Conservation (phyloP, 1,284 basidiomycete species). For the Cutaneotrichosporon cutaneum region DNA sequence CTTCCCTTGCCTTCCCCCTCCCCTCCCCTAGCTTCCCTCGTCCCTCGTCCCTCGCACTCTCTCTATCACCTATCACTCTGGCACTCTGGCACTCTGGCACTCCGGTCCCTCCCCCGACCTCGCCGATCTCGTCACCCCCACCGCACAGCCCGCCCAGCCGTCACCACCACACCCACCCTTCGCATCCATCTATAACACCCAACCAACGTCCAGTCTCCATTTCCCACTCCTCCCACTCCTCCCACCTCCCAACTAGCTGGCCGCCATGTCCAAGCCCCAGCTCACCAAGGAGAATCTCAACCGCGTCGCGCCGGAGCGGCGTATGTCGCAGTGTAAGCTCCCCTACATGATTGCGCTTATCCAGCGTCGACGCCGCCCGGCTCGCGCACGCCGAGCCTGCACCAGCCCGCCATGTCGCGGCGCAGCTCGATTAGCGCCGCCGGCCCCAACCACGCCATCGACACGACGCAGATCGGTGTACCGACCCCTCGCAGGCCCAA, state of each 20-base stretch:
- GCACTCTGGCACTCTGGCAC: no score
- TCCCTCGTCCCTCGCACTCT: constrained; percentile 4
- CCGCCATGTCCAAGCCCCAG: constrained; percentile 27
- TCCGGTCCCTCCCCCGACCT: not conserved
- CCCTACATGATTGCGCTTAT: not conserved
- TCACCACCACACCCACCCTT: no score
- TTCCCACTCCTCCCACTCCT: constrained; percentile 1
- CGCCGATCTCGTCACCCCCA: not conserved
- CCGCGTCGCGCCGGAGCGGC: constrained; percentile 20
- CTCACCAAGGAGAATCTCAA: constrained; percentile 44
- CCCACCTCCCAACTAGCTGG: not conserved
- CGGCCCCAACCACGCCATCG: constrained; percentile 38
- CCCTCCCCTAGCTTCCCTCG: not conserved
- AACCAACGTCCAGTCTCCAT: not conserved
- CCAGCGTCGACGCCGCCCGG: constrained; percentile 19
- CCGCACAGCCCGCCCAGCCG: no score
- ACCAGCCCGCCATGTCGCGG: constrained; percentile 47
- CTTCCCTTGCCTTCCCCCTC: constrained; percentile 1
- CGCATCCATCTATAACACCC: not conserved
- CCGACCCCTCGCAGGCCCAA: constrained; percentile 46
- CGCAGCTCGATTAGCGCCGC: constrained; percentile 43
- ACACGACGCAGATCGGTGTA: constrained; percentile 43
- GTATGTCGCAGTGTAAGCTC: not conserved
- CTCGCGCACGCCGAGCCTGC: constrained; percentile 40
- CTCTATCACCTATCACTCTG: constrained; percentile 8